Conservation (phyloP, 495 filamentous ascomycete species). For the Hypomontagnella monticulosa region DNA sequence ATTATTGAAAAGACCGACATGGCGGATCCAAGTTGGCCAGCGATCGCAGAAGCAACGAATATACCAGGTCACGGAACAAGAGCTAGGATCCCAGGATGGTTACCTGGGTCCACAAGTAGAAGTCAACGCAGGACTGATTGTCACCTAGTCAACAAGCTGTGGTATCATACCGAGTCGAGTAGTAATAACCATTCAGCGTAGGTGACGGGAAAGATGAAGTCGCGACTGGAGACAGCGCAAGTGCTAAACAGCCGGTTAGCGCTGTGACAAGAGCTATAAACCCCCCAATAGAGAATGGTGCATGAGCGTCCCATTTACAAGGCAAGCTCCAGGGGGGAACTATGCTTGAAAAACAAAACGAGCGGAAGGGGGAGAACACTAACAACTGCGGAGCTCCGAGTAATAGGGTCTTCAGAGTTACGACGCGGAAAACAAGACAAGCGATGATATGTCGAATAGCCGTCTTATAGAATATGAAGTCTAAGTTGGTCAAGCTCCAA, state of each 20-base stretch:
- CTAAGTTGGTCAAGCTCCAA: too few species aligned
- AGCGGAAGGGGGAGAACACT: not conserved
- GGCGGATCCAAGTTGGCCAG: constrained; percentile 11
- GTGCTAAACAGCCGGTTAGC: not conserved
- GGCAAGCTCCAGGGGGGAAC: not conserved
- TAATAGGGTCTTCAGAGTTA: not conserved
- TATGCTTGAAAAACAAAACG: not conserved
- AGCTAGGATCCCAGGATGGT: not conserved
- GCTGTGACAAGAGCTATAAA: not conserved
- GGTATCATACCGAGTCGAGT: not conserved
- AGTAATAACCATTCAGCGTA: not conserved
- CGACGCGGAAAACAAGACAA: constrained; percentile 4
- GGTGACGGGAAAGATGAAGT: not conserved
- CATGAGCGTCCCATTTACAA: constrained; percentile 3
- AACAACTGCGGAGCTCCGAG: too few species aligned
- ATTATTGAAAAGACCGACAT: constrained; percentile 66
- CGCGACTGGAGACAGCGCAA: not conserved
- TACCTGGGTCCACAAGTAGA: not conserved
- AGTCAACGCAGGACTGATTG: not conserved
- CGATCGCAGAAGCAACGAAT: not conserved
- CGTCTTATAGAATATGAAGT: not conserved
- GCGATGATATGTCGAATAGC: not conserved
- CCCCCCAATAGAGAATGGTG: not conserved
- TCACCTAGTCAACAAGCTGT: not conserved
- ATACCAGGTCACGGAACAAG: not conserved